Conservation (phyloP, 345 rosid species). For the Eutrema yunnanense region DNA sequence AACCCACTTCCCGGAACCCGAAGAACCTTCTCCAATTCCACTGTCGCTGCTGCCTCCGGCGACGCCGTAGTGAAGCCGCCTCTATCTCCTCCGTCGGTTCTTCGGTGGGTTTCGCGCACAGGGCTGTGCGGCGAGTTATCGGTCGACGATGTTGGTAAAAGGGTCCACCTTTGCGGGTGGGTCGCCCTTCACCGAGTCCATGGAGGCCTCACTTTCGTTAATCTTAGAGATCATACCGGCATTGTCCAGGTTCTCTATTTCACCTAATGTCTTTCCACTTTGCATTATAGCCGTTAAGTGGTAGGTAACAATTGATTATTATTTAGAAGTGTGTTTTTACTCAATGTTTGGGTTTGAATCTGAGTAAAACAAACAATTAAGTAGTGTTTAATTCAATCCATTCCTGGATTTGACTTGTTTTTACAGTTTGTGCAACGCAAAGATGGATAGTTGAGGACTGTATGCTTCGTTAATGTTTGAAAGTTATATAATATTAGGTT, state of each 20-base stretch:
- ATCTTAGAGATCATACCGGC: conserved; percentile 95
- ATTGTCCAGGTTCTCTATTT: conserved; percentile 60
- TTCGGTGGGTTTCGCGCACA: conserved; percentile 70
- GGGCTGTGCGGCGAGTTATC: conserved; percentile 64
- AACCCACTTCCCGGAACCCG: conserved; percentile 15
- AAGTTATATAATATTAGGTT: conserved; percentile 37
- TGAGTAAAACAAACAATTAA: not conserved
- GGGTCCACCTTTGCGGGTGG: conserved; percentile 94
- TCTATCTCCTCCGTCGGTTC: conserved; percentile 26
- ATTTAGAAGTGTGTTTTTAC: not conserved
- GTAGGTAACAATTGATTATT: not conserved
- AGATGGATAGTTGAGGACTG: not conserved
- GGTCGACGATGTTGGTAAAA: conserved; percentile 55
- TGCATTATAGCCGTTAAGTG: not conserved
- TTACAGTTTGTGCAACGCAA: not conserved
- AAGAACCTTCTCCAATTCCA: conserved; percentile 29
- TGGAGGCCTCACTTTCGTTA: conserved; percentile 87
- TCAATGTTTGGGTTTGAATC: not conserved
- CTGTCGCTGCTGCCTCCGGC: conserved; percentile 4
- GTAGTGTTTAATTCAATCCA: not conserved
- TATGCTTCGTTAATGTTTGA: not conserved
- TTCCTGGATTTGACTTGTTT: not conserved
- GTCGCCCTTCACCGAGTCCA: conserved; percentile 91
- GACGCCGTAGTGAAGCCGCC: conserved; percentile 12
- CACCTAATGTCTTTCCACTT: not conserved